Evolutionary conservation across 1,284 basidiomycete species (phyloP), one percentile per base, ranked within the genome.

Genomic region (Melampsora larici-populina): DNA sequence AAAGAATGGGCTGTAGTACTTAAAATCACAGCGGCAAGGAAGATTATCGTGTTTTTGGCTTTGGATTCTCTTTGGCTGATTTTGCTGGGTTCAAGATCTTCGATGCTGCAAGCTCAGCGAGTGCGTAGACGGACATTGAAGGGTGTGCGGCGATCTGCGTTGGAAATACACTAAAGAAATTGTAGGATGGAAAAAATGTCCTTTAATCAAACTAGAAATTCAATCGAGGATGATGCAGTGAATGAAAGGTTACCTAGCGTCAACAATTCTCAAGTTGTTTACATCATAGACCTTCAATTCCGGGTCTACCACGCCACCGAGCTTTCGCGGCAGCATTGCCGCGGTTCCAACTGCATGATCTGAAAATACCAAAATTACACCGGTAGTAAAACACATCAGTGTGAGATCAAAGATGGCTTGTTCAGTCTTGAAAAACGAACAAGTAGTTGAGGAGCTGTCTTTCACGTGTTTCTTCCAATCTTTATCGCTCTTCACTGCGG

Each of bases 281-380:
- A 90, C 90, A 71, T 90, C 91, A 83, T 88, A 90, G 65, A 93
- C 91, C 81, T 87, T 89, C 79, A 91, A 86, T 78, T 88, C 87
- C 1, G 83, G 51, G 80, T 84, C 84, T 13, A 86, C 86, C 4
- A 86, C 86, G 70, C 86, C 86, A 51, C 84, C 84, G 67, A 84
- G 79, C 51, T 83, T 79, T 17, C 82, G 81, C 1, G 86, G 86
- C 64, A 86, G 81, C 85, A 86, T 86, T 11, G 84, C 81, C 1
- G 81, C 81, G 8, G 85, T 84, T 62, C 85, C 84, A 63, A 83
- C 81, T 1, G 85, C 83, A 81, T 85, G 75, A 55, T 77, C 75
- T 77, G 31, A 24, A 15, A 67, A 31, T 40, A 24, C n/a, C 13
- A 17, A 18, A 5, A n/a, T n/a, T n/a, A 13, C 11, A n/a, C 15